These are phyloP conservation scores for Prunus yedoensis DNA, from an alignment of 331 rosid genomes.

Conservation along the genomic window DNA sequence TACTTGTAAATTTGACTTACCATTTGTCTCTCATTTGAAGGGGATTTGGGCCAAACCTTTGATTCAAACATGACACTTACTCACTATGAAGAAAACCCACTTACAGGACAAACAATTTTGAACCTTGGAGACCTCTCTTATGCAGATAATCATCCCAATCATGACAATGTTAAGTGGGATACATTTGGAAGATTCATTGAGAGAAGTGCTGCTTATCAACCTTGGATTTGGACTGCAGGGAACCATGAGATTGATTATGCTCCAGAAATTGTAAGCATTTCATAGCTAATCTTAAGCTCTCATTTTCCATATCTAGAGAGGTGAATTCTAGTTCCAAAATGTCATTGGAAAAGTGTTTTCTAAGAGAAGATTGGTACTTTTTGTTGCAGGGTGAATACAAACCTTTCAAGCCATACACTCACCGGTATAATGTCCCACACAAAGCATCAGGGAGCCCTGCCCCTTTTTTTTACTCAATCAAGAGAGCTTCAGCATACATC, in stretches of 20 bases:
- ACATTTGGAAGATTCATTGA: slow-evolving; percentile 61
- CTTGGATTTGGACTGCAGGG: slow-evolving; percentile 54
- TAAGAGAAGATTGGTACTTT: not conserved
- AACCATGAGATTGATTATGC: slow-evolving; percentile 50
- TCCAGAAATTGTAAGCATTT: slow-evolving; percentile 46
- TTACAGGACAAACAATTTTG: slow-evolving; percentile 36
- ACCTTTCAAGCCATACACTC: slow-evolving; percentile 62
- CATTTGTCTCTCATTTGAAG: slow-evolving; percentile 11
- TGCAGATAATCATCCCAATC: slow-evolving; percentile 62
- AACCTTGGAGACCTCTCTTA: slow-evolving; percentile 57
- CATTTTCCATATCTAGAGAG: too few relatives aligned
- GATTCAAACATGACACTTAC: slow-evolving; percentile 66
- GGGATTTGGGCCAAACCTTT: slow-evolving; percentile 79
- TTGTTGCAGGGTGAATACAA: slow-evolving; percentile 58
- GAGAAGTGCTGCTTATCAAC: slow-evolving; percentile 60
- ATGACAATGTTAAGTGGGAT: slow-evolving; percentile 60
- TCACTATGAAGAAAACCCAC: slow-evolving; percentile 54
- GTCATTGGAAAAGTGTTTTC: not conserved
- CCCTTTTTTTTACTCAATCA: slow-evolving; percentile 75
- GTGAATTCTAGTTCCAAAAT: not conserved
- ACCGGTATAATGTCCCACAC: slow-evolving; percentile 60
- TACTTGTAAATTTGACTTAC: too few relatives aligned
- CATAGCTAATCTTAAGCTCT: not conserved
- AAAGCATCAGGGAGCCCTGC: slow-evolving; percentile 58
- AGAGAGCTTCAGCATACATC: slow-evolving; percentile 72